Conservation (phyloP, 768 basidiomycete species). For the Hygrophorus pudorinus region DNA sequence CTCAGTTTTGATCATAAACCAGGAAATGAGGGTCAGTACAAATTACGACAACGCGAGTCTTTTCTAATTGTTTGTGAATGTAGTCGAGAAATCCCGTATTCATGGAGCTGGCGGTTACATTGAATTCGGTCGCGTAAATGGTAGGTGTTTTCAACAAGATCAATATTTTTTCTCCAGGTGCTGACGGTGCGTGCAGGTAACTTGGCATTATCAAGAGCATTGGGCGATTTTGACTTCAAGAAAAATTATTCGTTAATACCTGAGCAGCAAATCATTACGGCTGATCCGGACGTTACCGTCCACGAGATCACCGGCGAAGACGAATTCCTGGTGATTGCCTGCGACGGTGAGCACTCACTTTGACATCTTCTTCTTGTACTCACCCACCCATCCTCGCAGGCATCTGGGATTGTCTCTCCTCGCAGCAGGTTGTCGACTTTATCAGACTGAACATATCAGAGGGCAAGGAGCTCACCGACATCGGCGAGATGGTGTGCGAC, state of each 20-base stretch:
- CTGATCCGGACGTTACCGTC: slow-evolving; percentile 81
- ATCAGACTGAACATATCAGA: slow-evolving; percentile 74
- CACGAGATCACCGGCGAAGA: slow-evolving; percentile 84
- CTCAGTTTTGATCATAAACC: slow-evolving; percentile 97
- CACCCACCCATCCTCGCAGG: slow-evolving; percentile 36
- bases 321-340: slow-evolving; percentile 94
- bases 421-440: slow-evolving; percentile 88
- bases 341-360: slow-evolving; percentile 63
- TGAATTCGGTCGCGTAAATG: slow-evolving; percentile 95
- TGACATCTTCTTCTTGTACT: background rate
- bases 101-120: slow-evolving; percentile 89
- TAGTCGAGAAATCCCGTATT: slow-evolving; percentile 82
- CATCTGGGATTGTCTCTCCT: slow-evolving; percentile 96
- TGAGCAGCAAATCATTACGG: slow-evolving; percentile 90
- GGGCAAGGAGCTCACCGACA: slow-evolving; percentile 69
- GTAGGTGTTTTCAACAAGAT: slow-evolving; percentile 32
- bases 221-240: slow-evolving; percentile 99
- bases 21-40: slow-evolving; percentile 59
- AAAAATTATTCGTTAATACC: slow-evolving; percentile 74
- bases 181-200: slow-evolving; percentile 53
- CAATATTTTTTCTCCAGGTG: slow-evolving; percentile 3
- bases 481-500: slow-evolving; percentile 84
- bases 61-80: slow-evolving; percentile 6
- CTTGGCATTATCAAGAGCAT: slow-evolving; percentile 85
- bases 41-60: background rate